phyloP scores from a whole-genome alignment of 129 eudicot genomes.

The Arctium minus region DNA sequence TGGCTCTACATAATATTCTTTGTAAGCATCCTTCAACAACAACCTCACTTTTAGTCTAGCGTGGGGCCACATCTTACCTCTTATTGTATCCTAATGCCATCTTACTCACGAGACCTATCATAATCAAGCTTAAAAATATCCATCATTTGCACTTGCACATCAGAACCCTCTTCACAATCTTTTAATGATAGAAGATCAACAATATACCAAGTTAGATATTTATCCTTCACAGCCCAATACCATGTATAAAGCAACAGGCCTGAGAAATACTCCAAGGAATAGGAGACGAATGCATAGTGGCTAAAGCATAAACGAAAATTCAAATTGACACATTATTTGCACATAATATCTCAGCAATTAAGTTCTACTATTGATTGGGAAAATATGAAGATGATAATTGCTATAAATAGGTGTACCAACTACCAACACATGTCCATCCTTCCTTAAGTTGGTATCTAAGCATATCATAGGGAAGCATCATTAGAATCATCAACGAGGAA shows the following conservation, averaged over 20 bases:
- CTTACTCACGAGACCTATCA: neutral
- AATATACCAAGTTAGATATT: neutral
- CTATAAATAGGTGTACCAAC: neutral
- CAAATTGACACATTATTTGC: neutral
- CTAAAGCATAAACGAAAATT: neutral
- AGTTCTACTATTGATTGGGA: neutral
- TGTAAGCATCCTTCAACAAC: neutral
- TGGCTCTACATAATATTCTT: neutral
- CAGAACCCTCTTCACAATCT: neutral
- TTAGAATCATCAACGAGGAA: neutral
- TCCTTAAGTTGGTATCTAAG: no score
- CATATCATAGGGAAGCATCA: no score
- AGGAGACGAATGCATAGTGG: neutral
- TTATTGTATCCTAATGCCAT: neutral
- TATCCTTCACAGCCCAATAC: neutral
- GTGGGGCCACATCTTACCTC: neutral
- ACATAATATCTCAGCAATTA: neutral
- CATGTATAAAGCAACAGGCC: neutral
- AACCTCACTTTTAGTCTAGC: neutral
- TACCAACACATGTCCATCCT: no score
- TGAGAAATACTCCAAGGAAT: neutral
- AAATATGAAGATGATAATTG: neutral
- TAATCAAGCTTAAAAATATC: neutral
- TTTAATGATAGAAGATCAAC: neutral
- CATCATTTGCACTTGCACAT: neutral